Evolutionary conservation across 192 early-diverging fungal species (phyloP), one percentile per base, ranked within the genome.

Genomic region (Mortierella alpina): DNA sequence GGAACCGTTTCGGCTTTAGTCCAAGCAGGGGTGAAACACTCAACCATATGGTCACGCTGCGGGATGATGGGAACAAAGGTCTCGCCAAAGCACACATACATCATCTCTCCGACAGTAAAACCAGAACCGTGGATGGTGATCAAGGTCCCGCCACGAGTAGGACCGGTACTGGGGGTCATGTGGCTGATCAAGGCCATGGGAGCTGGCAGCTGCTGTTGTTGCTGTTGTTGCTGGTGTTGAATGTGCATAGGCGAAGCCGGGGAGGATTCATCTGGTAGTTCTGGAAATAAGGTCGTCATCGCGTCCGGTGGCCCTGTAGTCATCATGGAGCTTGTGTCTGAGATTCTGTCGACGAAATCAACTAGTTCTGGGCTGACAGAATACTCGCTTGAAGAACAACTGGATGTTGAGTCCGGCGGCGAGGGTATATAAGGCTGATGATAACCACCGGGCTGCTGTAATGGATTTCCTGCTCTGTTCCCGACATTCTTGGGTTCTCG

Each of bases 11-110:
- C 77, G 2, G 77, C 70, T 57, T 70, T 72, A 14, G 44, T 18
- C 6, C 65, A 41, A 15, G 77, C 77, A 6, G 77, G 77, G 15
- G 77, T 80, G 39, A 72, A 58, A 31, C 77, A 80, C 40, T 80
- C 77, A 4, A 80, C 4, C 53, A 80, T 68, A 44, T 80, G 70
- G 40, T 46, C 46, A 51, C 67, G 65, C 52, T 80, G 69, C 14
- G 77, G 77, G 9, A 80, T 56, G 60, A 80, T 50, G 23, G 70
- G 77, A 10, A 80, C 77, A 47, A 72, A 63, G 53, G 23, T 68
- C 47, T 72, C 59, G 40, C 77, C 77, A 68, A 80, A 80, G 70
- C 57, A 80, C 23, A 80, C 55, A n/a, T 80, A 80, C 39, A 80
- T 72, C 40, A 80, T 61, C 58, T 80, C 77, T 14, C 66, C 77